Percentiles rank a stretch among this genome's conserved stretches.
Evolutionary conservation across 2,329 filamentous ascomycete species (phyloP).

Genomic region (Paracorniculantispora psalliotae): DNA sequence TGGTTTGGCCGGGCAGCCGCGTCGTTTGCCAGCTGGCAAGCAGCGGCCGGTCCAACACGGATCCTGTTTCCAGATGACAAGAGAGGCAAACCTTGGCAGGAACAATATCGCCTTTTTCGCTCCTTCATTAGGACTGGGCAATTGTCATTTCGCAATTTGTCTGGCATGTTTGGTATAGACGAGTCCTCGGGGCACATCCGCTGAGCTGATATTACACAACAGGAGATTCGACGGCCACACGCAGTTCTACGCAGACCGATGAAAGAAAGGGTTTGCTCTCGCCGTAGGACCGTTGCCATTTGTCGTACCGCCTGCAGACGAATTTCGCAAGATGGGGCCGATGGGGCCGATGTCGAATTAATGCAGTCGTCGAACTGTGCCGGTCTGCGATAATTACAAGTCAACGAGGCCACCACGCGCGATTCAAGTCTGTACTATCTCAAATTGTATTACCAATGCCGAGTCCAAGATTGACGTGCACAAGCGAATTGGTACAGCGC

Average conservation of each 20-base stretch:
- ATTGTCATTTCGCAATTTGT: neutral
- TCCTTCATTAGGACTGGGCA: too few species aligned
- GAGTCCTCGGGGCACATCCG: constrained; percentile 3
- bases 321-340: neutral
- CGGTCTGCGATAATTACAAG: too few species aligned
- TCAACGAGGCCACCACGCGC: too few species aligned
- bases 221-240: neutral
- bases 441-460: neutral
- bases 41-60: neutral
- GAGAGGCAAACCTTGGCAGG: constrained; percentile 9
- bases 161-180: neutral
- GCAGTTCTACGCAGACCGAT: neutral
- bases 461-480: neutral
- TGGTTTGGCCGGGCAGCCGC: constrained; percentile 6
- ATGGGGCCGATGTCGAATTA: too few species aligned
- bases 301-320: too few species aligned
- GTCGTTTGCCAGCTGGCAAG: constrained; percentile 11
- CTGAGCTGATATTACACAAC: neutral
- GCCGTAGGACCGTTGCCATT: too few species aligned
- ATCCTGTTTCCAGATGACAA: constrained; percentile 10
- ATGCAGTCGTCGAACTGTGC: neutral
- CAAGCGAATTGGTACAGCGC: constrained; percentile 7
- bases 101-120: neutral
- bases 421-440: too few species aligned
- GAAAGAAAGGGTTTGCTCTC: too few species aligned